Conservation (phyloP, 78 protist species). For the Chrysochromulina tobinii region DNA sequence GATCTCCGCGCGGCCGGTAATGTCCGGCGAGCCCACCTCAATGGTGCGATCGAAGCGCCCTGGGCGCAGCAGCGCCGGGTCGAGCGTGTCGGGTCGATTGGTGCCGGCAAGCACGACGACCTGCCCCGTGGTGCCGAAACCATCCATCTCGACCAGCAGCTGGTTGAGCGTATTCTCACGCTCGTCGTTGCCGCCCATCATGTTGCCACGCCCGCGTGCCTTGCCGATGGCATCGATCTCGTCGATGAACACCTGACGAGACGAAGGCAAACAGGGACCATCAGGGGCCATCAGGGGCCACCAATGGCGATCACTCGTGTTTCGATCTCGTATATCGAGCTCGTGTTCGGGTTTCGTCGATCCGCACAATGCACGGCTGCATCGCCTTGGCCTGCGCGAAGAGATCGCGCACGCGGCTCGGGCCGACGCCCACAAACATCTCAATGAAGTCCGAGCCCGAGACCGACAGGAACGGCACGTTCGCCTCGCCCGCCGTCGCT, state of each 20-base stretch:
- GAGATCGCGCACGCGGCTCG: slow-evolving; percentile 66
- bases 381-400: slow-evolving; percentile 83
- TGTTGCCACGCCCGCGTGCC: slow-evolving; percentile 40
- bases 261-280: too few species aligned
- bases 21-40: slow-evolving; percentile 88
- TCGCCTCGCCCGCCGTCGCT: slow-evolving; percentile 95
- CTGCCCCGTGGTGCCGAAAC: slow-evolving; percentile 73
- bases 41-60: slow-evolving; percentile 92
- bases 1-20: slow-evolving; percentile 86
- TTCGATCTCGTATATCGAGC: too few species aligned
- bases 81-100: slow-evolving; percentile 87
- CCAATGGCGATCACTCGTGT: too few species aligned
- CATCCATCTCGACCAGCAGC: slow-evolving; percentile 98
- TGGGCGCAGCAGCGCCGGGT: slow-evolving; percentile 95
- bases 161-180: slow-evolving; percentile 97
- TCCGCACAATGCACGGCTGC: slow-evolving; percentile 81
- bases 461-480: slow-evolving; percentile 76
- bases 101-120: slow-evolving; percentile 90
- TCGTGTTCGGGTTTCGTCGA: neutral
- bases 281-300: too few species aligned
- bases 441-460: slow-evolving; percentile 31
- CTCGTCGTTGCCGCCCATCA: slow-evolving; percentile 84
- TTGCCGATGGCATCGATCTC: slow-evolving; percentile 92
- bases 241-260: slow-evolving; percentile 77
- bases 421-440: slow-evolving; percentile 87